These are phyloP conservation scores for Melastoma candidum DNA, from an alignment of 441 rosid genomes.

Conservation along the genomic window DNA sequence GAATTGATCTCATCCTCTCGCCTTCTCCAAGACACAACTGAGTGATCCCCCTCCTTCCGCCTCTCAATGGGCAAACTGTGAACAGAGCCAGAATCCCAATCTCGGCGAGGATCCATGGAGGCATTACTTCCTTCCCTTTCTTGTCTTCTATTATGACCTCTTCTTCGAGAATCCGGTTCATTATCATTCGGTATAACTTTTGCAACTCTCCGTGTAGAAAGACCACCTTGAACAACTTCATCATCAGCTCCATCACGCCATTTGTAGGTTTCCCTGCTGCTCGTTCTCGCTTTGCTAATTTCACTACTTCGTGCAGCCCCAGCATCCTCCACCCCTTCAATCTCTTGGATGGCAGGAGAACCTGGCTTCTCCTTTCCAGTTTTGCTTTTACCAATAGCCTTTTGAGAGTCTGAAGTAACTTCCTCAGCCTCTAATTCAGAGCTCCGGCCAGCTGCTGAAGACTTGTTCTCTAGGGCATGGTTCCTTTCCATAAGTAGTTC, in stretches of 20 bases:
- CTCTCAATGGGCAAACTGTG: slow-evolving; percentile 37
- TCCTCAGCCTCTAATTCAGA: slow-evolving; percentile 43
- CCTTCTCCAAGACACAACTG: slow-evolving; percentile 46
- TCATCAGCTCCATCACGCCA: slow-evolving; percentile 61
- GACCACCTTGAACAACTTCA: slow-evolving; percentile 63
- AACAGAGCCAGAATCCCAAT: slow-evolving; percentile 36
- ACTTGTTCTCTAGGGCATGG: slow-evolving; percentile 34
- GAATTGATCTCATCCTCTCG: slow-evolving; percentile 51
- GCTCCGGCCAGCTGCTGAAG: slow-evolving; percentile 29
- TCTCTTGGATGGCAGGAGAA: slow-evolving; percentile 41
- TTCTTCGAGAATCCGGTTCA: slow-evolving; percentile 47
- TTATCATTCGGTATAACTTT: slow-evolving; percentile 45
- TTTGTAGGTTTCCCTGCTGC: slow-evolving; percentile 71
- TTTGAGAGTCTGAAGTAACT: slow-evolving; percentile 15
- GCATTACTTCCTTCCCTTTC: slow-evolving; percentile 48
- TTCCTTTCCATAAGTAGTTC: slow-evolving; percentile 46
- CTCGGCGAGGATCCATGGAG: slow-evolving; percentile 37
- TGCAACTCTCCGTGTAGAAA: slow-evolving; percentile 31
- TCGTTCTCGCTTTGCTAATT: slow-evolving; percentile 79
- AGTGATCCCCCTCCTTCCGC: slow-evolving; percentile 58
- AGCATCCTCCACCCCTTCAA: slow-evolving; percentile 57
- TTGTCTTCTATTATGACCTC: slow-evolving; percentile 45
- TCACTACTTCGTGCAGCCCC: slow-evolving; percentile 90
- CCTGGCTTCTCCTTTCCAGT: slow-evolving; percentile 32
- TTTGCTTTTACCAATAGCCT: slow-evolving; percentile 18